Evolutionary conservation across 352 stramenopile genomes (phyloP).

Genomic region (Phytopythium helicoides): DNA sequence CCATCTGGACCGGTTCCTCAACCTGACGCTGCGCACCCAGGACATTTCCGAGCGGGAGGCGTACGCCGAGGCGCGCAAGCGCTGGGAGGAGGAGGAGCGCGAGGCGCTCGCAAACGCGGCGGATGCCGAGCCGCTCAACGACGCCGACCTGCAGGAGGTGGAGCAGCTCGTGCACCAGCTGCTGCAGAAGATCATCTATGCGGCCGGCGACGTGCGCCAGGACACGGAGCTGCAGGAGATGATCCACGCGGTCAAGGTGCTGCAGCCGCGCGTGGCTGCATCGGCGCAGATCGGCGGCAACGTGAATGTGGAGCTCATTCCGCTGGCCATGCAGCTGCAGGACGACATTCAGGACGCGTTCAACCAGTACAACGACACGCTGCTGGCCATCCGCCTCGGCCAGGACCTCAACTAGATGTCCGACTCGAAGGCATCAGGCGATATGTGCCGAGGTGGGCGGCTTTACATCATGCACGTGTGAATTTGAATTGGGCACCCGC

Average conservation of each 20-base stretch:
- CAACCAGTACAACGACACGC: slow-evolving; percentile 90
- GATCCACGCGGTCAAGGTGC: slow-evolving; percentile 88
- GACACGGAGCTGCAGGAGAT: slow-evolving; percentile 89
- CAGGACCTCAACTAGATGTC: slow-evolving; percentile 71
- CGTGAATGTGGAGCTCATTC: slow-evolving; percentile 87
- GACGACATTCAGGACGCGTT: slow-evolving; percentile 90
- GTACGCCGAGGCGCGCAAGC: slow-evolving; percentile 83
- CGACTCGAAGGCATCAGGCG: neutral
- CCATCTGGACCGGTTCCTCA: slow-evolving; percentile 90
- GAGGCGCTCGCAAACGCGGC: slow-evolving; percentile 83
- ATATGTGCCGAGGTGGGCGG: neutral
- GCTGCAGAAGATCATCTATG: slow-evolving; percentile 89
- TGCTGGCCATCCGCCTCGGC: slow-evolving; percentile 79
- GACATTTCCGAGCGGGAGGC: slow-evolving; percentile 88
- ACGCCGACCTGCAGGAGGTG: slow-evolving; percentile 87
- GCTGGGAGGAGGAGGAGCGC: slow-evolving; percentile 87
- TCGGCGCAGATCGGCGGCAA: slow-evolving; percentile 86
- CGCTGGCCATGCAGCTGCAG: slow-evolving; percentile 87
- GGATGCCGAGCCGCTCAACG: slow-evolving; percentile 82
- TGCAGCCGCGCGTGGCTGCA: slow-evolving; percentile 77
- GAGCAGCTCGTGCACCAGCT: slow-evolving; percentile 87
- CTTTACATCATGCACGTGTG: slow-evolving; percentile 4
- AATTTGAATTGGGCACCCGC: too few relatives aligned
- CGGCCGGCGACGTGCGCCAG: slow-evolving; percentile 79
- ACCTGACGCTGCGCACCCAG: slow-evolving; percentile 80